Percentiles rank a stretch among this genome's conserved stretches.
Conservation (phyloP, 1,284 basidiomycete genomes). For the Xerocomus cyaneibrunnescens region DNA sequence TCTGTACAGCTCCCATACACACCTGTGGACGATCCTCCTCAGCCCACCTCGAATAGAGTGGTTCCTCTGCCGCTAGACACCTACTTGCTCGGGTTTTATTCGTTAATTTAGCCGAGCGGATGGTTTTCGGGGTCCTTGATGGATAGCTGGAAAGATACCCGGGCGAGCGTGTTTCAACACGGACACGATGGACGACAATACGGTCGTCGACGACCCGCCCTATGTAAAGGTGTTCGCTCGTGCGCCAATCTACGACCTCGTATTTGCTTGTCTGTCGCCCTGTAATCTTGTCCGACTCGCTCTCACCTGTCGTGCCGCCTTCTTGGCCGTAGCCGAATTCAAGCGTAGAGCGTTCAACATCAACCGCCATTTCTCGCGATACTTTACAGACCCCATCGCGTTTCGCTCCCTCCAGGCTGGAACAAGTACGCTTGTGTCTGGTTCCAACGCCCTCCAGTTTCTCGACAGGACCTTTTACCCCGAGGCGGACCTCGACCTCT, state of each 20-base stretch:
- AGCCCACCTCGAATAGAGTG: too few species aligned
- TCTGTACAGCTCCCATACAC: too few species aligned
- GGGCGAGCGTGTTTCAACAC: too few species aligned
- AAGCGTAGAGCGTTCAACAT: constrained; percentile 26
- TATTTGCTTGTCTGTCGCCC: constrained; percentile 21
- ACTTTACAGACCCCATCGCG: constrained; percentile 32
- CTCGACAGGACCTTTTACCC: constrained; percentile 44
- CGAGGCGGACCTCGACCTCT: constrained; percentile 50
- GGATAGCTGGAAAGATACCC: too few species aligned
- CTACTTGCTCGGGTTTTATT: too few species aligned
- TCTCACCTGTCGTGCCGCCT: constrained; percentile 16
- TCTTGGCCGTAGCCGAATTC: constrained; percentile 7
- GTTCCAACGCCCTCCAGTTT: constrained; percentile 52
- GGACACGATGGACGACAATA: constrained; percentile 1
- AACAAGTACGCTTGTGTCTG: constrained; percentile 48
- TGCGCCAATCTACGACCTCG: constrained; percentile 22
- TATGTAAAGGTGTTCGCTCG: constrained; percentile 10
- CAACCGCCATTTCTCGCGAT: constrained; percentile 27
- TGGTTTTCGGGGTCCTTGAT: too few species aligned
- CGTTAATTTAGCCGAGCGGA: too few species aligned
- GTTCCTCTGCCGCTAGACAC: too few species aligned
- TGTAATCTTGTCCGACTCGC: constrained; percentile 15
- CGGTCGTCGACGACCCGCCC: constrained; percentile 3
- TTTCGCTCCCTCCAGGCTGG: constrained; percentile 46
- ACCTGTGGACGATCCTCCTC: too few species aligned